These are phyloP conservation scores for Thalia dealbata DNA, from an alignment of 176 grass and related monocot species.

Conservation along the genomic window DNA sequence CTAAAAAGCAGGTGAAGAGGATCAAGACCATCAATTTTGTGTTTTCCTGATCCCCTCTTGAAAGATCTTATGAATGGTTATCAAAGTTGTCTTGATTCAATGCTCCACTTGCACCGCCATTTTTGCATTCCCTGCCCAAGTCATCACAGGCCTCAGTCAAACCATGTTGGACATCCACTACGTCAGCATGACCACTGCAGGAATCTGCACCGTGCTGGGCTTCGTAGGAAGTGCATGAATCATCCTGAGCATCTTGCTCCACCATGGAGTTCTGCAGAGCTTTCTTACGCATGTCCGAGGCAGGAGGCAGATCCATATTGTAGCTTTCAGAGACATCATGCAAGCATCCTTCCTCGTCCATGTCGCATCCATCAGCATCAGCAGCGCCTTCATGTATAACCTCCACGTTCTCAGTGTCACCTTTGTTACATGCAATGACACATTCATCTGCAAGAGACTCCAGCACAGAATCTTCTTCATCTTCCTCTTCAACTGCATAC, in stretches of 20 bases:
- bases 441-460: slow-evolving; percentile 28
- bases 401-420: too few species aligned
- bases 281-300: not conserved
- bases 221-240: not conserved
- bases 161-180: not conserved
- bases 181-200: not conserved
- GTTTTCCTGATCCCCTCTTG: too few species aligned
- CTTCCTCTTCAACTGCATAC: slow-evolving; percentile 18
- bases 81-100: not conserved
- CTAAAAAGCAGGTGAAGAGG: too few species aligned
- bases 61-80: not conserved
- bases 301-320: not conserved
- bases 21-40: too few species aligned
- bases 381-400: too few species aligned
- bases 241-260: slow-evolving; percentile 3
- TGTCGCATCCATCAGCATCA: too few species aligned
- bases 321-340: not conserved
- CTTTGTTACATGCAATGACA: slow-evolving; percentile 14
- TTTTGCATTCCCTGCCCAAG: not conserved
- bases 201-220: not conserved
- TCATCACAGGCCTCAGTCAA: not conserved
- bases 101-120: not conserved
- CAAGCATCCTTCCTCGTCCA: not conserved
- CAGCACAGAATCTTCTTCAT: slow-evolving; percentile 43
- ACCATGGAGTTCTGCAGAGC: not conserved